Base-by-base conservation (phyloP, 192 early-diverging fungal species). In the Pecoramyces ruminantium region DNA sequence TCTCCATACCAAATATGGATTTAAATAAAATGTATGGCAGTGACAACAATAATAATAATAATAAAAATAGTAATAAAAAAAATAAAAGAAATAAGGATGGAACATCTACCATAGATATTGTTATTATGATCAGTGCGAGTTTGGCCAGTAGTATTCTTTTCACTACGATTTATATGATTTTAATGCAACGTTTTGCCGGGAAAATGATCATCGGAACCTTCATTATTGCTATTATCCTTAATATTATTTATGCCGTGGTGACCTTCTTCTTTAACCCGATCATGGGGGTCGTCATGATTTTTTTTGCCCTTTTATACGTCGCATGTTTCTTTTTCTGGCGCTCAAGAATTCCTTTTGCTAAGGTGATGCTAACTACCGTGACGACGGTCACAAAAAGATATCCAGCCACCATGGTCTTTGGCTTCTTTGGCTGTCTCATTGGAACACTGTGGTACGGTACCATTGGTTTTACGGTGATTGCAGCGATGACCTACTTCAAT, bases 361-460 rank as follows among this genome's bases (percentile, higher is more conserved):
- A n/a, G n/a, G n/a, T n/a, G n/a, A n/a, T n/a, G n/a, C n/a, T n/a
- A n/a, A 87, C 94, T 83, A 94, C 94, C 9, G 92, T 96, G 29
- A 92, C 92, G 28, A 85, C 85, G 8, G 91, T 98, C 77, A 95
- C 92, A 11, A 86, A 87, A 80, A 88, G 88, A 79, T 94, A 93
- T 85, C 93, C 93, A 17, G 93, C 91, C 13, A 96, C 95, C 0
- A 87, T 99, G 15, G 84, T 90, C 17, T 85, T 93, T 81, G 93
- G 95, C n/a, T 79, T 97, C 77, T 81, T 90, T 42, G 93, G 92
- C 17, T 81, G 97, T 29, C 39, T 96, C 29, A 30, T 97, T 67
- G 88, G 88, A 29, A 85, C 85, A 0, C 85, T 92, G 84, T 98
- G 93, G 90, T 86, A 92, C 39, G 86, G 93, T 30, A 89, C 90